These are phyloP conservation scores for Erodium texanum DNA, from an alignment of 441 rosid genomes.

Conservation along the genomic window DNA sequence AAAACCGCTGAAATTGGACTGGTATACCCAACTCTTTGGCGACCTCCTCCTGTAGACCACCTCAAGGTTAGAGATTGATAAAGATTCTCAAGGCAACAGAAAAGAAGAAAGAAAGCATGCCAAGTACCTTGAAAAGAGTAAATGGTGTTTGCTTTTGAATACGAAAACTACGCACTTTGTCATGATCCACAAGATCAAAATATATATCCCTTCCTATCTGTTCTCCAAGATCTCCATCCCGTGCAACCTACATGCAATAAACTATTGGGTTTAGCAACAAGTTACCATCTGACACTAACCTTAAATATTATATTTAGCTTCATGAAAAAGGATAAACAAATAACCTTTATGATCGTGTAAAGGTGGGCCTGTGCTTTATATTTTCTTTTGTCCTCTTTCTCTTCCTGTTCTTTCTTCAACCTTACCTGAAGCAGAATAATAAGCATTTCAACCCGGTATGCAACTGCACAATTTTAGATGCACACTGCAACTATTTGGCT, in stretches of 20 bases:
- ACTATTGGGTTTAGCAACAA: constrained; percentile 12
- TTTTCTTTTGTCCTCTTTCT: constrained; percentile 72
- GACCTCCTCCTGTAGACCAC: constrained; percentile 65
- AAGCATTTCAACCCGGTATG: constrained; percentile 18
- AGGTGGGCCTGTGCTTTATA: constrained; percentile 89
- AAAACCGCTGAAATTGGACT: constrained; percentile 73
- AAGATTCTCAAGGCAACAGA: not conserved
- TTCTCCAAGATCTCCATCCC: constrained; percentile 76
- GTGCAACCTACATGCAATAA: constrained; percentile 55
- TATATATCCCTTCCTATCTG: constrained; percentile 83
- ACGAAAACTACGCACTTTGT: constrained; percentile 77
- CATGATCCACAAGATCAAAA: constrained; percentile 94
- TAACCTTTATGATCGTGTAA: constrained; percentile 75
- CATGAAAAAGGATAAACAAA: constrained; percentile 1
- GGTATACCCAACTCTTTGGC: constrained; percentile 91
- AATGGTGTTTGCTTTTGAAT: constrained; percentile 78
- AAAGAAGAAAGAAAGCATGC: constrained; percentile 7
- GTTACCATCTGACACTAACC: not conserved
- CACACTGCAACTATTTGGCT: not conserved
- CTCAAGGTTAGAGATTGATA: constrained; percentile 12
- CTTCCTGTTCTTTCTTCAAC: constrained; percentile 89
- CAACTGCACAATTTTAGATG: not conserved
- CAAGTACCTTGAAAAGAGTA: constrained; percentile 58
- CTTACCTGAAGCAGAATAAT: constrained; percentile 48
- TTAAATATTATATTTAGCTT: not conserved